These are phyloP conservation scores for Phytophthora syringae DNA, from an alignment of 352 stramenopile genomes.

Conservation along the genomic window DNA sequence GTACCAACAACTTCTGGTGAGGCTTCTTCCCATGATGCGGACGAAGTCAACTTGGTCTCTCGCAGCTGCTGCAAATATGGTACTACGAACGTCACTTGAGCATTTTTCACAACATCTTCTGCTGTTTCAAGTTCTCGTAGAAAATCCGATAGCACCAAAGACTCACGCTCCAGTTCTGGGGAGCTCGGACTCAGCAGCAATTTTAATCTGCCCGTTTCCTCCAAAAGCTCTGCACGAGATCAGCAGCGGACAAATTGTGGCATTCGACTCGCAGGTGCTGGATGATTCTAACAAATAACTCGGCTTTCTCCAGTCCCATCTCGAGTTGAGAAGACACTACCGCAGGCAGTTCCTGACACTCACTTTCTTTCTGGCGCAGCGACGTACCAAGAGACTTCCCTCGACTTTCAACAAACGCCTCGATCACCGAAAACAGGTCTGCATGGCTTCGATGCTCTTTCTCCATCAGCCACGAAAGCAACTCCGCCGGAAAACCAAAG, in stretches of 20 bases:
- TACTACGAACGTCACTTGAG: slow-evolving; percentile 68
- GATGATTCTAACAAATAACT: slow-evolving; percentile 50
- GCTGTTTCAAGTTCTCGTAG: slow-evolving; percentile 66
- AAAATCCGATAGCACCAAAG: slow-evolving; percentile 71
- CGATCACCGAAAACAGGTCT: slow-evolving; percentile 59
- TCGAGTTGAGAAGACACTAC: slow-evolving; percentile 22
- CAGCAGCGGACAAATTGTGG: slow-evolving; percentile 54
- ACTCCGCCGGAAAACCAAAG: slow-evolving; percentile 56
- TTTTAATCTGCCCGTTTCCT: slow-evolving; percentile 54
- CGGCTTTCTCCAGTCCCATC: slow-evolving; percentile 34
- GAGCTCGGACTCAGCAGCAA: slow-evolving; percentile 56
- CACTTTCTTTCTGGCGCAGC: slow-evolving; percentile 13
- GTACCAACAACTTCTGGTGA: not conserved
- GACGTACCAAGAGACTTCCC: slow-evolving; percentile 31
- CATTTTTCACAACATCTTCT: slow-evolving; percentile 62
- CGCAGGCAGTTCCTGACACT: slow-evolving; percentile 8
- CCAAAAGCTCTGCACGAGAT: slow-evolving; percentile 73
- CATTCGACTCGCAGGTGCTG: slow-evolving; percentile 51
- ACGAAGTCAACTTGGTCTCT: slow-evolving; percentile 44
- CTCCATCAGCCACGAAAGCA: slow-evolving; percentile 75
- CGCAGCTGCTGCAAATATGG: slow-evolving; percentile 76
- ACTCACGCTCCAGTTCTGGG: slow-evolving; percentile 55
- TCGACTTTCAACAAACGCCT: slow-evolving; percentile 51
- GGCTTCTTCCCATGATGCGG: slow-evolving; percentile 21
- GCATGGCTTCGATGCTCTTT: slow-evolving; percentile 56